phyloP scores from a whole-genome alignment of 495 filamentous ascomycete species.

The Friedmanniomyces simplex region DNA sequence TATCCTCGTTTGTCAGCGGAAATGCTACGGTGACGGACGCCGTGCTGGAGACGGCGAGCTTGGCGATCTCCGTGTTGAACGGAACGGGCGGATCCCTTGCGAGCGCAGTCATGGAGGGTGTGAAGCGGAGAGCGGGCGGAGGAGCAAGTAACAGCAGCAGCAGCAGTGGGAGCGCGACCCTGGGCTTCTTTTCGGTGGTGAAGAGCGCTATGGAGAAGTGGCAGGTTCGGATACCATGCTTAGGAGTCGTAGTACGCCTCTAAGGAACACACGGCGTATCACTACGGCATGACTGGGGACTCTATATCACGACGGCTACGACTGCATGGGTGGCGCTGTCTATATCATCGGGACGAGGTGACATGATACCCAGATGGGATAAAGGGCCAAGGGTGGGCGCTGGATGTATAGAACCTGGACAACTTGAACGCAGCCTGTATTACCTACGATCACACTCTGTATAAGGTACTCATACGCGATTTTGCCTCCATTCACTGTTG shows the following conservation, averaged over 20 bases:
- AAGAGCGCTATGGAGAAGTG: conserved; percentile 27
- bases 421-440: too few species aligned
- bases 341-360: too few species aligned
- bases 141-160: conserved; percentile 2
- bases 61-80: conserved; percentile 26
- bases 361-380: too few species aligned
- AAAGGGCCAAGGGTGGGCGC: too few species aligned
- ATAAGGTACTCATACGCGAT: too few species aligned
- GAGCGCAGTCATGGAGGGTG: conserved; percentile 24
- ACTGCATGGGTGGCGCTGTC: background rate
- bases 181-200: conserved; percentile 19
- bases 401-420: too few species aligned
- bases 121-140: conserved; percentile 15
- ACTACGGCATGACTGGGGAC: background rate
- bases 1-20: background rate
- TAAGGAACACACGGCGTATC: conserved; percentile 2
- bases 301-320: background rate
- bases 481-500: background rate
- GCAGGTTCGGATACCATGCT: conserved; percentile 31
- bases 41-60: conserved; percentile 22
- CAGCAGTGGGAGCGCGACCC: background rate
- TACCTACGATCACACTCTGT: too few species aligned
- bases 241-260: conserved; percentile 31
- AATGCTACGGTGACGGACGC: conserved; percentile 23
- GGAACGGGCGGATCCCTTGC: conserved; percentile 24